Conservation (phyloP, 148 eudicot genomes). For the Beta vulgaris region DNA sequence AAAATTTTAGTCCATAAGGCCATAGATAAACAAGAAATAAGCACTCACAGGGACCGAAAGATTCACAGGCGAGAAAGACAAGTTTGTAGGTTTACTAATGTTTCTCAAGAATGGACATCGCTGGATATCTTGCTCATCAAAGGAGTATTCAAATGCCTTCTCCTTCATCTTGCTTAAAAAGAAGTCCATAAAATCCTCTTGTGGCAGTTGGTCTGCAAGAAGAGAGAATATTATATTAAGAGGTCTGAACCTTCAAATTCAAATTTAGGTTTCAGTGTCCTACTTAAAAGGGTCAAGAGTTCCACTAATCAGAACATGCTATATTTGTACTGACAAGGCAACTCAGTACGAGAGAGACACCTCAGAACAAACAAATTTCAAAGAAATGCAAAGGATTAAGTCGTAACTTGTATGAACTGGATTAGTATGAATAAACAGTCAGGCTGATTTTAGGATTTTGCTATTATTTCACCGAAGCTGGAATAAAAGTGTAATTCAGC, state of each 20-base stretch:
- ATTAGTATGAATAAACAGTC: background rate
- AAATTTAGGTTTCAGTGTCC: background rate
- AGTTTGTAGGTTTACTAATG: conserved; percentile 60
- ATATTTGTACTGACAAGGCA: background rate
- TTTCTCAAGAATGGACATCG: conserved; percentile 79
- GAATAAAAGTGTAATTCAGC: too few relatives aligned
- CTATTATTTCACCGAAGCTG: background rate
- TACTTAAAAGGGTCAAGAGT: background rate
- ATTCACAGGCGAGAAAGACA: conserved; percentile 48
- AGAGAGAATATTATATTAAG: background rate
- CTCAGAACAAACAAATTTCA: background rate
- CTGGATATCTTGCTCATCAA: conserved; percentile 48
- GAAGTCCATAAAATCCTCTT: conserved; percentile 42
- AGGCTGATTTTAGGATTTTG: background rate
- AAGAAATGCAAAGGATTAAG: background rate
- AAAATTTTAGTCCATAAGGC: background rate
- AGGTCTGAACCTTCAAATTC: background rate
- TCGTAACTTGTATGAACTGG: background rate
- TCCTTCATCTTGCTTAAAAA: conserved; percentile 43
- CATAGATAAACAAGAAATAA: background rate
- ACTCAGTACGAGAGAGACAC: background rate
- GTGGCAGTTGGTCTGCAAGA: background rate
- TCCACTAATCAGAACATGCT: background rate
- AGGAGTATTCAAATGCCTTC: conserved; percentile 46
- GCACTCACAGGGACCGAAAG: conserved; percentile 48